Percentiles rank a stretch among this genome's conserved stretches.
Conservation (phyloP, 2,329 filamentous ascomycete genomes). For the Penicillium aurantiogriseum region DNA sequence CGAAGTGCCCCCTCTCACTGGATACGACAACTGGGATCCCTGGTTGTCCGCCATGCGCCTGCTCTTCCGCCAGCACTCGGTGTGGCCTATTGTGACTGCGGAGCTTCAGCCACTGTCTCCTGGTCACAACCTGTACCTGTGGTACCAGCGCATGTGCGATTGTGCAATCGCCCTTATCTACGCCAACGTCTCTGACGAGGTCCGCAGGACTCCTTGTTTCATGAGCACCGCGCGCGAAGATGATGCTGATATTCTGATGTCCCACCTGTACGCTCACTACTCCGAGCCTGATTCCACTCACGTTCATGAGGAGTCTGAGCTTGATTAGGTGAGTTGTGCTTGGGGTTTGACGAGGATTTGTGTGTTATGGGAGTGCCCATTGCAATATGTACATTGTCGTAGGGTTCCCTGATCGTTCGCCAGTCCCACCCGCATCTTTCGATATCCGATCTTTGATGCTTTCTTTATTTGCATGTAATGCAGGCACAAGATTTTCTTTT, state of each 20-base stretch:
- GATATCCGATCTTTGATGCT: not conserved
- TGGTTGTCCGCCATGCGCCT: conserved; percentile 9
- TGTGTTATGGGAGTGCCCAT: not conserved
- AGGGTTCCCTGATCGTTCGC: not conserved
- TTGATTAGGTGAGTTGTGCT: not conserved
- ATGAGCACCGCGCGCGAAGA: not conserved
- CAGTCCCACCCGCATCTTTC: not conserved
- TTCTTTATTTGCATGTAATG: not conserved
- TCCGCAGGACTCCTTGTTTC: conserved; percentile 2
- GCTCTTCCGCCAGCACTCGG: conserved; percentile 9
- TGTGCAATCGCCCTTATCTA: conserved; percentile 6
- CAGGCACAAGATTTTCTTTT: not conserved
- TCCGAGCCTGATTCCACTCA: not conserved
- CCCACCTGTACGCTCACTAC: conserved; percentile 5
- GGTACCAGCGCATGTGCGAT: conserved; percentile 10
- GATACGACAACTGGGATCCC: not conserved
- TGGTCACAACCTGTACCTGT: conserved; percentile 1
- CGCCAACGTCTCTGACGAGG: not conserved
- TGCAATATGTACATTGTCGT: not conserved
- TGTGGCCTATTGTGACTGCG: not conserved
- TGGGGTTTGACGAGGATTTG: not conserved
- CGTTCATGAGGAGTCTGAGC: not conserved
- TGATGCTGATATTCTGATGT: not conserved
- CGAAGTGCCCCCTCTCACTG: not conserved
- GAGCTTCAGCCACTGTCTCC: not conserved